phyloP scores from a whole-genome alignment of 257 asterid genomes.

The Thymus mandschuricus region DNA sequence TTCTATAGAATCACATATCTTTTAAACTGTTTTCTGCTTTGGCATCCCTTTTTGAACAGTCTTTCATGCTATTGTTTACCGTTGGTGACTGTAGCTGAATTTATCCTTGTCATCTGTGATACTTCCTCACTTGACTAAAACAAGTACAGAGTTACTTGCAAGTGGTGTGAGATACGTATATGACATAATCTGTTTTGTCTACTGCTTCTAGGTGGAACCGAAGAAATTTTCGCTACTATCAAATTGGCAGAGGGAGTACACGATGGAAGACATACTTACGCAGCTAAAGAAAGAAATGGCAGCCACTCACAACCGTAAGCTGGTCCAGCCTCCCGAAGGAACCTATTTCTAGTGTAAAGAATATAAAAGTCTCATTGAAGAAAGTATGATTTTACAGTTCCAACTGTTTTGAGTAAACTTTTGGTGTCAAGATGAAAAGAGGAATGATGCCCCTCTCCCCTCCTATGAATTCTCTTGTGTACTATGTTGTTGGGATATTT shows the following conservation, averaged over 20 bases:
- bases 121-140: no score
- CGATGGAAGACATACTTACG: slow-evolving; percentile 48
- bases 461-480: slow-evolving; percentile 28
- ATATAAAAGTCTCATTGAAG: slow-evolving; percentile 28
- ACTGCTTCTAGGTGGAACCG: slow-evolving; percentile 64
- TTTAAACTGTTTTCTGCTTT: no score
- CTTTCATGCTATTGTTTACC: no score
- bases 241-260: slow-evolving; percentile 86
- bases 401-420: slow-evolving; percentile 26
- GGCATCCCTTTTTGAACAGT: no score
- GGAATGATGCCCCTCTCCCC: slow-evolving; percentile 29
- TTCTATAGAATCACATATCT: neutral
- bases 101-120: no score
- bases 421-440: slow-evolving; percentile 25
- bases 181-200: neutral
- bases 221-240: slow-evolving; percentile 67
- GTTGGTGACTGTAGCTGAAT: no score
- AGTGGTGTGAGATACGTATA: neutral
- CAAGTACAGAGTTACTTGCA: neutral
- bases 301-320: slow-evolving; percentile 44
- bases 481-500: slow-evolving; percentile 30
- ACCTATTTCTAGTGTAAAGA: slow-evolving; percentile 62
- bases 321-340: slow-evolving; percentile 82
- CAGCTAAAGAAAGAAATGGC: slow-evolving; percentile 49
- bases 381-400: slow-evolving; percentile 29